Evolutionary conservation across 202 grass and related monocot genomes (phyloP).

Genomic region (Bolboschoenoplectus hybrid): DNA sequence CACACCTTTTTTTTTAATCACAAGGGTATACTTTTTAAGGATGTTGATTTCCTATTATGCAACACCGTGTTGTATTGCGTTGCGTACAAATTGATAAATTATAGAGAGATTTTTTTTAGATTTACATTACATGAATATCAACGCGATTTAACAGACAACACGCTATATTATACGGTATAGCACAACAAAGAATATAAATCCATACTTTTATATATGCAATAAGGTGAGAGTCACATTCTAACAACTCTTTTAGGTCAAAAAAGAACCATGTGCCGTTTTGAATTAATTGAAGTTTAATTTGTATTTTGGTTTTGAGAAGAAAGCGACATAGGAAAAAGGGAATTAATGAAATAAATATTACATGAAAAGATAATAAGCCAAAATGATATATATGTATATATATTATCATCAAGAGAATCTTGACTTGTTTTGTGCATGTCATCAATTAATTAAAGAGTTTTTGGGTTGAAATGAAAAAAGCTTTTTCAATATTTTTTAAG

Average conservation of each 20-base stretch:
- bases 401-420: background rate
- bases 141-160: too few species aligned
- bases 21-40: background rate
- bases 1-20: background rate
- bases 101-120: too few species aligned
- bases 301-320: conserved; percentile 17
- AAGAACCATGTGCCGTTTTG: conserved; percentile 11
- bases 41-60: too few species aligned
- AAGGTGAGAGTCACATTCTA: background rate
- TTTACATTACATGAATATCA: too few species aligned
- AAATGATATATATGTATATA: background rate
- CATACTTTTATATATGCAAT: background rate
- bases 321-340: background rate
- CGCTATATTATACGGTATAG: too few species aligned
- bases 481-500: background rate
- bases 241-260: background rate
- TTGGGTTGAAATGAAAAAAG: background rate
- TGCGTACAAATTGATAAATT: too few species aligned
- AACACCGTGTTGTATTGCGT: too few species aligned
- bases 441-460: background rate
- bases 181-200: too few species aligned
- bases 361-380: background rate
- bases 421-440: background rate
- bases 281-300: background rate
- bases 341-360: background rate